These are phyloP conservation scores for Ceratocystis cubensis DNA, from an alignment of 2,329 filamentous ascomycete species.

Conservation along the genomic window DNA sequence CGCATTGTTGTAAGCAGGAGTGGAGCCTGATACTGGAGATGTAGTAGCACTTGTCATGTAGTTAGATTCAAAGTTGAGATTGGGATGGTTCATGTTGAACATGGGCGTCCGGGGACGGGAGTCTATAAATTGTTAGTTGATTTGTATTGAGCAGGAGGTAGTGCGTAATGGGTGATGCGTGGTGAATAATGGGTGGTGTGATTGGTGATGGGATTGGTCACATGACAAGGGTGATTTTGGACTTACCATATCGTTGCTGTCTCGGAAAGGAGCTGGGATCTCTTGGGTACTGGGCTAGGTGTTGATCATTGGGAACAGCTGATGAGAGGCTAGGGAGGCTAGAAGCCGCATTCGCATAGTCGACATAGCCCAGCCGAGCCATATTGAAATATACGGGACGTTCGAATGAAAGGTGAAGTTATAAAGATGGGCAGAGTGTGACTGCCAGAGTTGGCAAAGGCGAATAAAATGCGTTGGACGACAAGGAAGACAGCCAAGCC, in stretches of 20 bases:
- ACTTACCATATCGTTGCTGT: conserved; percentile 4
- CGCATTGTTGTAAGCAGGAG: not conserved
- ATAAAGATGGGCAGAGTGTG: too few species aligned
- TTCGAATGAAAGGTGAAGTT: not conserved
- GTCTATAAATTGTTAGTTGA: not conserved
- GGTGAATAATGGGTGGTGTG: not conserved
- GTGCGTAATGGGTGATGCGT: not conserved
- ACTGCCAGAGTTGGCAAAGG: not conserved
- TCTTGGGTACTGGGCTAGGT: not conserved
- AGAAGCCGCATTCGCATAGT: not conserved
- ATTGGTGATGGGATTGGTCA: not conserved
- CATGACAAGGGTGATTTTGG: not conserved
- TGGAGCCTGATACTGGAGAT: not conserved
- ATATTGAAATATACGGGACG: not conserved
- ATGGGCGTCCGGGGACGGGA: conserved; percentile 2
- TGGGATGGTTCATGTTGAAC: not conserved
- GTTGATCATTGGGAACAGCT: not conserved
- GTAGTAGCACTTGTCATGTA: not conserved
- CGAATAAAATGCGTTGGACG: not conserved
- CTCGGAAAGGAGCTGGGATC: not conserved
- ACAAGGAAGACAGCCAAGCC: not conserved
- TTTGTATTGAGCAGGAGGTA: not conserved
- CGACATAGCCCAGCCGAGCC: not conserved
- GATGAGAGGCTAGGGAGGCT: not conserved
- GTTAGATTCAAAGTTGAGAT: not conserved